phyloP scores from a whole-genome alignment of 2,329 filamentous ascomycete genomes.

The Rhinocladiella similis region DNA sequence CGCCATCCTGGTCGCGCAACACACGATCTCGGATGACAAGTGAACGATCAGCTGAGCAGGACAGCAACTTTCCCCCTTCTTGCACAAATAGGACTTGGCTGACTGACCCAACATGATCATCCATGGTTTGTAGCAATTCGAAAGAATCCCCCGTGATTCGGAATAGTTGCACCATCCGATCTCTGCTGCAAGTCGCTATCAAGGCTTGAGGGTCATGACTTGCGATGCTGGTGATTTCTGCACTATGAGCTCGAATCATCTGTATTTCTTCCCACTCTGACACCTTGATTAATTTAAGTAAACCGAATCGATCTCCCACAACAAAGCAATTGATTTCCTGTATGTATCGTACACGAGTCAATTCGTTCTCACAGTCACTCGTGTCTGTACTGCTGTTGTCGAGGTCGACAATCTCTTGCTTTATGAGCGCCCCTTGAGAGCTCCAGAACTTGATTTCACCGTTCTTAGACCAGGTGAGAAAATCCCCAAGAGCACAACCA shows the following conservation, averaged over 20 bases:
- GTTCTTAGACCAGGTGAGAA: conserved; percentile 84
- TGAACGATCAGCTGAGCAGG: conserved; percentile 84
- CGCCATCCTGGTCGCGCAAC: conserved; percentile 53
- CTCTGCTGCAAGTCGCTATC: conserved; percentile 80
- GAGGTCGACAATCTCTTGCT: conserved; percentile 65
- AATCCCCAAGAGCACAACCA: conserved; percentile 65
- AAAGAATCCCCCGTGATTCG: conserved; percentile 59
- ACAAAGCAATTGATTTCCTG: conserved; percentile 66
- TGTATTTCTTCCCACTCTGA: conserved; percentile 60
- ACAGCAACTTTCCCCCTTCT: conserved; percentile 71
- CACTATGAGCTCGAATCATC: conserved; percentile 81
- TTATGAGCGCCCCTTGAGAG: conserved; percentile 66
- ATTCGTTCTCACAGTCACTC: conserved; percentile 55
- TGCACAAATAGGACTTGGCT: conserved; percentile 73
- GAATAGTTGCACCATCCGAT: conserved; percentile 94
- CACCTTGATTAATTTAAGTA: conserved; percentile 56
- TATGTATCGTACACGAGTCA: conserved; percentile 61
- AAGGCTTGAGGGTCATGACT: conserved; percentile 65
- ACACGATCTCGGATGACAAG: conserved; percentile 79
- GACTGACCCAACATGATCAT: conserved; percentile 87
- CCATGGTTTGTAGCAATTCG: conserved; percentile 83
- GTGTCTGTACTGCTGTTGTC: conserved; percentile 58
- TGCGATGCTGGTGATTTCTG: conserved; percentile 79
- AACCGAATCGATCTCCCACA: conserved; percentile 84
- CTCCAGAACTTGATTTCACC: conserved; percentile 85